Evolutionary conservation across 2,329 filamentous ascomycete genomes (phyloP).

Genomic region (Alternaria atra): DNA sequence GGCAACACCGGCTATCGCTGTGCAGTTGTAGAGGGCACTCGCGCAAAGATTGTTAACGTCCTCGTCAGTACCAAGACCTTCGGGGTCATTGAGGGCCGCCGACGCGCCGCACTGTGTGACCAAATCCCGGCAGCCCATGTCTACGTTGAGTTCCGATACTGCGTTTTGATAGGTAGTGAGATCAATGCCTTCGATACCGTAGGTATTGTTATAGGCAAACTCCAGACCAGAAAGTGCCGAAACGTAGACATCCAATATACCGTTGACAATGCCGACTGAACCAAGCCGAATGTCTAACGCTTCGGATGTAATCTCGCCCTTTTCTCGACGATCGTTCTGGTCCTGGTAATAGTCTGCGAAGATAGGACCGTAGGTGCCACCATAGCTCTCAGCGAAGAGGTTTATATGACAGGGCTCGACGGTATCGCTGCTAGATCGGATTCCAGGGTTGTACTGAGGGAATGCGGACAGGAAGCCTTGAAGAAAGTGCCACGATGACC

Average conservation of each 20-base stretch:
- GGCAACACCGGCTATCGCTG: slow-evolving; percentile 30
- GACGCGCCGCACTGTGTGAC: slow-evolving; percentile 47
- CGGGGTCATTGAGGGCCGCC: slow-evolving; percentile 41
- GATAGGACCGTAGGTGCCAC: slow-evolving; percentile 73
- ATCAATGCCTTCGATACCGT: slow-evolving; percentile 67
- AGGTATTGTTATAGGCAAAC: slow-evolving; percentile 72
- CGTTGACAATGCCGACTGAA: slow-evolving; percentile 75
- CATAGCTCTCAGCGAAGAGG: slow-evolving; percentile 74
- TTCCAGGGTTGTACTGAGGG: slow-evolving; percentile 65
- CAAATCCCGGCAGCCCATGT: slow-evolving; percentile 62
- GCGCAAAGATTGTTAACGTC: slow-evolving; percentile 37
- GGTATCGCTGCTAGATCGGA: slow-evolving; percentile 46
- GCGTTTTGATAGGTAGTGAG: slow-evolving; percentile 60
- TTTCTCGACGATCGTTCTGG: slow-evolving; percentile 68
- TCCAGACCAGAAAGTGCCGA: slow-evolving; percentile 66
- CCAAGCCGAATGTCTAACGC: slow-evolving; percentile 68
- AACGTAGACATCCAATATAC: slow-evolving; percentile 71
- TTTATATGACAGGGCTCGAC: slow-evolving; percentile 65
- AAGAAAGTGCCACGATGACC: slow-evolving; percentile 71
- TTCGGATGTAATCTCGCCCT: slow-evolving; percentile 59
- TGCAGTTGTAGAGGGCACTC: slow-evolving; percentile 29
- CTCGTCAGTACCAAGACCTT: slow-evolving; percentile 44
- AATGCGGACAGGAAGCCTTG: slow-evolving; percentile 69
- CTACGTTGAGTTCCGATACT: slow-evolving; percentile 57
- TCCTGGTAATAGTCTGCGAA: slow-evolving; percentile 67